Base-by-base conservation (phyloP, 1,284 basidiomycete genomes). In the Rhizoctonia solani region DNA sequence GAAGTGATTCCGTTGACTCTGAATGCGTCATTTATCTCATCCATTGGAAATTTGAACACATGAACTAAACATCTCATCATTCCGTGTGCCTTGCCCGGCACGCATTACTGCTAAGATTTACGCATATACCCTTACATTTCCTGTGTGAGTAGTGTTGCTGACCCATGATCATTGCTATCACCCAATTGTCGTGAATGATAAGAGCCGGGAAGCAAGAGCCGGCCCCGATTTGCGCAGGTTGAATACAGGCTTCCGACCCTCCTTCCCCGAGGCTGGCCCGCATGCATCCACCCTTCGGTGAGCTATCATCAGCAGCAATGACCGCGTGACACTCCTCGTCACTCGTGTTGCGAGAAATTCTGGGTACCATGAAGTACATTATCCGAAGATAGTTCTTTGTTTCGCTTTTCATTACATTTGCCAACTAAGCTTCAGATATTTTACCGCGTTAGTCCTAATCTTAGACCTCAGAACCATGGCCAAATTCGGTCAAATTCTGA, bases 251-350 rank as follows among this genome's bases (percentile, higher is more conserved):
- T 59, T 59, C 56, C 30, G 37, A 21, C n/a, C 32, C 44, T 37
- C 23, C 42, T 54, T 54, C 29, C 16, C 29, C 53, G 27, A 47
- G 53, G 25, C 53, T 49, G 23, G 19, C 30, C 56, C 56, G 42
- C 56, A 49, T 59, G 56, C 29, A 25, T 49, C 19, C 30, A n/a
- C n/a, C 6, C 56, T 59, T 59, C 56, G 56, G 49, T 46, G 42
- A 39, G n/a, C 44, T 30, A 34, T 47, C 37, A 19, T 49, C 56
- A 46, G 56, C 44, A 47, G 32, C 42, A 29, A 46, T 13, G 21
- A 25, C 44, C 56, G 56, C 56, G 56, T 59, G 56, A 59, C 44
- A 21, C 19, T 49, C 16, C 19, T 9, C n/a, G 27, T 30, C 49
- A 30, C 56, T 37, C 42, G 29, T 19, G 13, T 13, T 19, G 42